A percentile compares a stretch with the other conserved stretches of the same genome.
phyloP scores from a whole-genome alignment of 164 flowering plant genomes.

The Aristolochia fimbriata region DNA sequence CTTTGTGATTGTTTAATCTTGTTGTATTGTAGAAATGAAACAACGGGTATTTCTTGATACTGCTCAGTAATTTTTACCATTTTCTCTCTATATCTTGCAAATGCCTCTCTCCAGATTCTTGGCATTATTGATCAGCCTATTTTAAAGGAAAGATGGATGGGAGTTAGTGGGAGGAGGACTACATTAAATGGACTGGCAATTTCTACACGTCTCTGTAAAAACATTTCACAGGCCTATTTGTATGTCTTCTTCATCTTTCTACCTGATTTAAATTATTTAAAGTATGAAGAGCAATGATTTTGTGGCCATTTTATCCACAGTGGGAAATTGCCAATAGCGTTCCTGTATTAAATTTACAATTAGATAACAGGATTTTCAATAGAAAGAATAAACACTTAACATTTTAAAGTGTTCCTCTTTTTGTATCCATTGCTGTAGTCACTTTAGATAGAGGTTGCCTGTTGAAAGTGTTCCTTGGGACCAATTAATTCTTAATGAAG shows the following conservation, averaged over 20 bases:
- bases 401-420: too few relatives aligned
- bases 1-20: too few relatives aligned
- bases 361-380: too few relatives aligned
- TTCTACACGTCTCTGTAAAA: conserved; percentile 63
- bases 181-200: conserved; percentile 74
- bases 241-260: conserved; percentile 22
- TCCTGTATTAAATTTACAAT: too few relatives aligned
- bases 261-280: not conserved
- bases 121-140: conserved; percentile 95
- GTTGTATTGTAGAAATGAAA: not conserved
- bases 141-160: conserved; percentile 90
- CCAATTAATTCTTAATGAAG: too few relatives aligned
- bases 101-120: conserved; percentile 48
- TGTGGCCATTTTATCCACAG: not conserved
- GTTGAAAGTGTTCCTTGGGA: too few relatives aligned
- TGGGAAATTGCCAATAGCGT: too few relatives aligned
- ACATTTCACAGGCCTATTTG: conserved; percentile 81
- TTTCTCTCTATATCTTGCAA: not conserved
- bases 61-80: not conserved
- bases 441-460: too few relatives aligned
- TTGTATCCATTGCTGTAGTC: too few relatives aligned
- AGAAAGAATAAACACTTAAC: too few relatives aligned
- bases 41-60: not conserved
- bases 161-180: conserved; percentile 68
- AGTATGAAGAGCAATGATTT: not conserved